Evolutionary conservation across 2,329 filamentous ascomycete species (phyloP).

Genomic region (Colletotrichum sidae): DNA sequence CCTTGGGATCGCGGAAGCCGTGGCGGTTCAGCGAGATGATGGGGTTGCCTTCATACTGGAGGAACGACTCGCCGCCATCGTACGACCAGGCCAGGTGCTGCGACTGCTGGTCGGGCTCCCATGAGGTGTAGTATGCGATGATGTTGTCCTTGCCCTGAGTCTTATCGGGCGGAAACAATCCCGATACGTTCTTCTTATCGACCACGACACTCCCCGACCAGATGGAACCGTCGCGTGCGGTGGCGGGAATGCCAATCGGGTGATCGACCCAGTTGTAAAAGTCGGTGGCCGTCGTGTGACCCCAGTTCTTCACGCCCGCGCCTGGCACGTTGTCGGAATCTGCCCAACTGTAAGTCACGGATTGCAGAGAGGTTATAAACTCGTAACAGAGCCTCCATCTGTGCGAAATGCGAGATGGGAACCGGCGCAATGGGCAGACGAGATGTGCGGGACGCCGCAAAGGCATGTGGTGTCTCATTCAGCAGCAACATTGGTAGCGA

Average conservation of each 20-base stretch:
- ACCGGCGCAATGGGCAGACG: neutral
- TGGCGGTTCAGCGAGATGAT: slow-evolving; percentile 65
- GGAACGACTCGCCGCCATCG: slow-evolving; percentile 72
- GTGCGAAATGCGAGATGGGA: neutral
- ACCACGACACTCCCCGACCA: slow-evolving; percentile 69
- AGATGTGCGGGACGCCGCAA: neutral
- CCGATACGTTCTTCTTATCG: slow-evolving; percentile 73
- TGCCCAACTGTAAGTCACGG: slow-evolving; percentile 8
- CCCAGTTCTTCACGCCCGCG: slow-evolving; percentile 69
- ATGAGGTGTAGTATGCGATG: slow-evolving; percentile 61
- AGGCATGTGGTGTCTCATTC: slow-evolving; percentile 10
- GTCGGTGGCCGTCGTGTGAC: slow-evolving; percentile 72
- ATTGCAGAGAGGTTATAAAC: neutral
- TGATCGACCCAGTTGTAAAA: slow-evolving; percentile 75
- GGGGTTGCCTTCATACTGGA: slow-evolving; percentile 69
- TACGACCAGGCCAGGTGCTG: slow-evolving; percentile 72
- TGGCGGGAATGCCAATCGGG: slow-evolving; percentile 68
- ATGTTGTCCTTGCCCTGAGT: slow-evolving; percentile 60
- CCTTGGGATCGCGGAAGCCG: slow-evolving; percentile 75
- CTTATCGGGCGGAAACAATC: slow-evolving; percentile 70
- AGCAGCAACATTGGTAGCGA: neutral
- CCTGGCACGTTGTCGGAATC: slow-evolving; percentile 56
- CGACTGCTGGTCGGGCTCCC: slow-evolving; percentile 56
- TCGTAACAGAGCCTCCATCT: no score
- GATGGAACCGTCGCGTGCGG: slow-evolving; percentile 55